Evolutionary conservation across 805 yeast species (phyloP).

Genomic region (Saccharomycodes ludwigii): DNA sequence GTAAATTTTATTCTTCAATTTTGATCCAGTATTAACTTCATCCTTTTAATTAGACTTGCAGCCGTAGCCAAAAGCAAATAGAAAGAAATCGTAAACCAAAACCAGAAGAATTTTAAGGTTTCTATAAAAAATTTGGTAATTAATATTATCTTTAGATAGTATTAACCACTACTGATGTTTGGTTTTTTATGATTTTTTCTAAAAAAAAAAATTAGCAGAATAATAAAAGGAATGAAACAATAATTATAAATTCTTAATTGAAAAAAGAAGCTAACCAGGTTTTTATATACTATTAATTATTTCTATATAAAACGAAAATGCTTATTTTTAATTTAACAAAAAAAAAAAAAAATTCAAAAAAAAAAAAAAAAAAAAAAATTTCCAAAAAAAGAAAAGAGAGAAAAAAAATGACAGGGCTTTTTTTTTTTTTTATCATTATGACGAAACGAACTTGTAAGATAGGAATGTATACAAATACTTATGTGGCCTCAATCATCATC

Average conservation of each 20-base stretch:
- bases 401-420: too few relatives aligned
- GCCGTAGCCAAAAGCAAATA: constrained; percentile 4
- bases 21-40: constrained; percentile 26
- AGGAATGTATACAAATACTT: not conserved
- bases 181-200: constrained; percentile 11
- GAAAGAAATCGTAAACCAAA: constrained; percentile 3
- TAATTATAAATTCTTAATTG: too few relatives aligned
- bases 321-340: not conserved
- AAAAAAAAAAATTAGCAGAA: constrained; percentile 6
- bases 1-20: constrained; percentile 15
- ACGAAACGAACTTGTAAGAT: not conserved
- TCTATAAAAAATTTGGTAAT: constrained; percentile 23
- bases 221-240: not conserved
- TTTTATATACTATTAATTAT: too few relatives aligned
- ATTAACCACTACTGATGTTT: constrained; percentile 31
- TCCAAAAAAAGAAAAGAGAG: constrained; percentile 1
- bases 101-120: constrained; percentile 23
- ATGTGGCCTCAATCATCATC: constrained; percentile 2
- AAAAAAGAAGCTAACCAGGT: too few relatives aligned
- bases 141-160: constrained; percentile 30
- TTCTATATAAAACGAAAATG: too few relatives aligned
- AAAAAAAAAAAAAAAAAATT: too few relatives aligned
- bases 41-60: constrained; percentile 7
- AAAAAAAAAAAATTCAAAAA: constrained; percentile 1
- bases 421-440: too few relatives aligned